These are phyloP conservation scores for Lanmaoa rubissima DNA, from an alignment of 768 basidiomycete genomes.

Conservation along the genomic window DNA sequence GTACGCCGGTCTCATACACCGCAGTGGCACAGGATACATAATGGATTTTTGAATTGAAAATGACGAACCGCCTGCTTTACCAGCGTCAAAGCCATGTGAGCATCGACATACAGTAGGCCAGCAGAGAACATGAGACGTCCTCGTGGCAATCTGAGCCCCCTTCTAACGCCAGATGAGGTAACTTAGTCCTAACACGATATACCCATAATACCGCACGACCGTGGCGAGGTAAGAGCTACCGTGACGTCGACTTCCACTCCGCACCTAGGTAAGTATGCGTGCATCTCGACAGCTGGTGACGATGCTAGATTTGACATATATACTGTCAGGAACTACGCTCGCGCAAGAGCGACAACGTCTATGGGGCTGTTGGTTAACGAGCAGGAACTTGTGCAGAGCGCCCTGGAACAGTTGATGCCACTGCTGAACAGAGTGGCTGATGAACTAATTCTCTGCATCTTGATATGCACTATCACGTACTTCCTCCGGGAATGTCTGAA, in stretches of 20 bases:
- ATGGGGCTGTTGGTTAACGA: slow-evolving; percentile 24
- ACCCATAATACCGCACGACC: neutral
- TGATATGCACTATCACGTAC: slow-evolving; percentile 17
- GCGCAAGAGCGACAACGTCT: neutral
- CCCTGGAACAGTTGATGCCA: slow-evolving; percentile 14
- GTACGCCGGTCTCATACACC: too few relatives aligned
- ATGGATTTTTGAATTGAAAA: neutral
- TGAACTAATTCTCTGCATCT: slow-evolving; percentile 9
- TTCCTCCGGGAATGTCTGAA: slow-evolving; percentile 14
- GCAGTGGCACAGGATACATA: too few relatives aligned
- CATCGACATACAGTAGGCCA: neutral
- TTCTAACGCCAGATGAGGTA: neutral
- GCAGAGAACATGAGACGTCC: neutral
- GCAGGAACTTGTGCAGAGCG: slow-evolving; percentile 5
- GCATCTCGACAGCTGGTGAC: neutral
- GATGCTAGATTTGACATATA: neutral
- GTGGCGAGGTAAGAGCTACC: neutral
- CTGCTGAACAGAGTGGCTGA: slow-evolving; percentile 2
- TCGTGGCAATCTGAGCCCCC: slow-evolving; percentile 1
- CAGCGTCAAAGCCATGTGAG: neutral
- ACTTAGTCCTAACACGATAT: too few relatives aligned
- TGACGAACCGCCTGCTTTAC: neutral
- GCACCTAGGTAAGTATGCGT: neutral
- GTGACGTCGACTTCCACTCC: neutral
- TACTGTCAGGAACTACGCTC: neutral